A percentile compares a stretch with the other conserved stretches of the same genome.
Conservation (phyloP, 2,329 filamentous ascomycete genomes). For the Ilyonectria destructans region DNA sequence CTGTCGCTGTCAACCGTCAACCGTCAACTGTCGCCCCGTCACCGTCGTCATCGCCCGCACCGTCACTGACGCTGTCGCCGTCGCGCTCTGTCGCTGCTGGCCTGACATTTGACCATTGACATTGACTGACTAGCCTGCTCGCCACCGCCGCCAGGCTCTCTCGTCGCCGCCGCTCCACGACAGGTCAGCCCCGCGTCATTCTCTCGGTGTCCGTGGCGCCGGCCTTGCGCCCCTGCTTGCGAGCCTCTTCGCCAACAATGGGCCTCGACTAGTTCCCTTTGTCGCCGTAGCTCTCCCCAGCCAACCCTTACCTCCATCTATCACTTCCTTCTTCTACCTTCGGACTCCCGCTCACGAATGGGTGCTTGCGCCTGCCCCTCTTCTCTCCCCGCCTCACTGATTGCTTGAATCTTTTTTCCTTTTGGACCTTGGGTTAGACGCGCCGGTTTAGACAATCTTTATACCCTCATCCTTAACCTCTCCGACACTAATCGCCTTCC, state of each 20-base stretch:
- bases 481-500: constrained; percentile 47
- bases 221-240: constrained; percentile 48
- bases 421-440: constrained; percentile 59
- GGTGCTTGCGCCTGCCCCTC: constrained; percentile 41
- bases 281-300: constrained; percentile 44
- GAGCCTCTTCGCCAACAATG: constrained; percentile 53
- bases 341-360: constrained; percentile 47
- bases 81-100: constrained; percentile 31
- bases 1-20: constrained; percentile 13
- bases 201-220: constrained; percentile 43
- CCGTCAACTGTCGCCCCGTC: not conserved
- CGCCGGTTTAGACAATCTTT: constrained; percentile 58
- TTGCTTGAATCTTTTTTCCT: constrained; percentile 46
- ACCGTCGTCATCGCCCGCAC: not conserved
- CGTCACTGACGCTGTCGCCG: constrained; percentile 4
- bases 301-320: constrained; percentile 39
- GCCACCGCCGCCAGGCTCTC: constrained; percentile 39
- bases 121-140: constrained; percentile 37
- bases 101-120: constrained; percentile 26
- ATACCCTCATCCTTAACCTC: constrained; percentile 40
- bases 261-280: constrained; percentile 53
- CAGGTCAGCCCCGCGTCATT: constrained; percentile 47
- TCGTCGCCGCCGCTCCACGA: constrained; percentile 36
- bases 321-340: constrained; percentile 34
- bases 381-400: constrained; percentile 39